A percentile compares a stretch with the other conserved stretches of the same genome.
phyloP scores from a whole-genome alignment of 306 rosid species.

The Quercus bicolor region DNA sequence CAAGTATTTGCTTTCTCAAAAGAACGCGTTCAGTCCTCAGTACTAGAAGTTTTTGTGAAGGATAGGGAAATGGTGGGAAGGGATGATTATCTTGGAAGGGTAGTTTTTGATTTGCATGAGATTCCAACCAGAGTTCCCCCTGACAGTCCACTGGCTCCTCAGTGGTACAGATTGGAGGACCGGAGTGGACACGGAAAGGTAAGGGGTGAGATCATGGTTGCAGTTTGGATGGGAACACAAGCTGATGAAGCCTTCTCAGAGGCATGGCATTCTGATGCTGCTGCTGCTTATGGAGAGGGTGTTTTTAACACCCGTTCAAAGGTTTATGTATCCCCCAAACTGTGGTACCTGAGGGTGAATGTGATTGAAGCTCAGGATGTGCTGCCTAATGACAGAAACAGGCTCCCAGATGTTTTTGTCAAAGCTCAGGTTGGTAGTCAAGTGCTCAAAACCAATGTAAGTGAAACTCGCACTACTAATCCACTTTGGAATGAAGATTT shows the following conservation, averaged over 20 bases:
- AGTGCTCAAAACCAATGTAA: constrained; percentile 64
- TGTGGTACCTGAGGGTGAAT: constrained; percentile 81
- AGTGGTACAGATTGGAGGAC: constrained; percentile 85
- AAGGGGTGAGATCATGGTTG: constrained; percentile 85
- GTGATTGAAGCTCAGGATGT: constrained; percentile 95
- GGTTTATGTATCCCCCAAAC: constrained; percentile 90
- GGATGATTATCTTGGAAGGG: constrained; percentile 85
- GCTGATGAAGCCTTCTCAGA: constrained; percentile 95
- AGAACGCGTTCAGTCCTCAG: constrained; percentile 73
- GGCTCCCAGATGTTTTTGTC: constrained; percentile 62
- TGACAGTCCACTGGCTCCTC: constrained; percentile 91
- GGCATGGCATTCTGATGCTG: constrained; percentile 95
- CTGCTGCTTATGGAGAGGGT: constrained; percentile 77
- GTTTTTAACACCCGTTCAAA: constrained; percentile 77
- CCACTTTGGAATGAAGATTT: constrained; percentile 92
- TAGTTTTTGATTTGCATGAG: constrained; percentile 77
- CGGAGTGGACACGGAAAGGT: constrained; percentile 66
- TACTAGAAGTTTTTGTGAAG: constrained; percentile 78
- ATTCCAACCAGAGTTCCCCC: constrained; percentile 92
- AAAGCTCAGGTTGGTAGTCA: constrained; percentile 89
- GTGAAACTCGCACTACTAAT: constrained; percentile 52
- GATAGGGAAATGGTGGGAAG: constrained; percentile 85
- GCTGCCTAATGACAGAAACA: constrained; percentile 64
- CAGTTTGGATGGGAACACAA: constrained; percentile 98
- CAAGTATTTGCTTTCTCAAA: constrained; percentile 94